These are phyloP conservation scores for Globisporangium alternatum DNA, from an alignment of 352 stramenopile genomes.

Conservation along the genomic window DNA sequence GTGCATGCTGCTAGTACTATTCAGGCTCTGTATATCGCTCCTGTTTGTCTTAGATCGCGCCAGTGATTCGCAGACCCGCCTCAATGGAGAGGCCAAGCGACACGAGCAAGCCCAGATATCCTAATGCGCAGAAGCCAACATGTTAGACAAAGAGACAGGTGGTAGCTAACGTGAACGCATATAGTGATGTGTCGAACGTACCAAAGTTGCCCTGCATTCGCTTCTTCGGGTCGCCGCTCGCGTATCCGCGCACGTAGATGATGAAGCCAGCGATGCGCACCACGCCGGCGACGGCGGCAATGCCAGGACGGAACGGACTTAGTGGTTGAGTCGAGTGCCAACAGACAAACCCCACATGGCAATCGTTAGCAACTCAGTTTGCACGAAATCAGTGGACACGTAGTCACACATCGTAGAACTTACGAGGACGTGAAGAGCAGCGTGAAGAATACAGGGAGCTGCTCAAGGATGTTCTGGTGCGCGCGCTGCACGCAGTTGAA, in stretches of 20 bases:
- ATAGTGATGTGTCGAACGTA: constrained; percentile 16
- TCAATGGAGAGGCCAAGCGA: constrained; percentile 24
- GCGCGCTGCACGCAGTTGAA: constrained; percentile 91
- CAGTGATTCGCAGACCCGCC: constrained; percentile 10
- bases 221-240: constrained; percentile 64
- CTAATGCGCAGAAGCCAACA: constrained; percentile 17
- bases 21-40: not conserved
- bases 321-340: not conserved
- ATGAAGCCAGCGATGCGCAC: constrained; percentile 57
- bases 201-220: constrained; percentile 51
- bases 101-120: constrained; percentile 46
- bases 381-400: not conserved
- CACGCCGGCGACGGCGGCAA: constrained; percentile 44
- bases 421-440: constrained; percentile 60
- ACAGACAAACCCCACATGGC: not conserved
- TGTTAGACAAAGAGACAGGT: not conserved
- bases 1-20: not conserved
- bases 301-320: constrained; percentile 59
- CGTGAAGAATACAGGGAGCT: constrained; percentile 63
- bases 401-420: constrained; percentile 13
- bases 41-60: not conserved
- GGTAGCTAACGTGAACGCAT: not conserved
- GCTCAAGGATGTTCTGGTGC: constrained; percentile 93
- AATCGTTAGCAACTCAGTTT: not conserved
- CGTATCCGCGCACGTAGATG: constrained; percentile 63